These are phyloP conservation scores for Pseudodiploospora longispora DNA, from an alignment of 2,329 filamentous ascomycete species.

Conservation along the genomic window DNA sequence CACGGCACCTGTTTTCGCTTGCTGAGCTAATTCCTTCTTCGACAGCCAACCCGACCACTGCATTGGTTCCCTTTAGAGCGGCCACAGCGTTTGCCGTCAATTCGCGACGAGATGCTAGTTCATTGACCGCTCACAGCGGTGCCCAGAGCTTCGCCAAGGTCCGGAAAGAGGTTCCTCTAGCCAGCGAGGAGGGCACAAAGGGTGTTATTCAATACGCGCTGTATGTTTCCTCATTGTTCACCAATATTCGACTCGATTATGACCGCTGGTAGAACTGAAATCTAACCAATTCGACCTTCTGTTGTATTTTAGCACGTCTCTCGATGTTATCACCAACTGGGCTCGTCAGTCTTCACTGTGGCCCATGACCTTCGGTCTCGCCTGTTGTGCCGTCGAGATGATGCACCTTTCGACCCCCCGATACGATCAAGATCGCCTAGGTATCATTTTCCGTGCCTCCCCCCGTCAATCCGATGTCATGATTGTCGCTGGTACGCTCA, in stretches of 20 bases:
- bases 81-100: constrained; percentile 58
- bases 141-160: constrained; percentile 45
- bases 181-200: constrained; percentile 74
- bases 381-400: constrained; percentile 88
- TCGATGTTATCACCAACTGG: constrained; percentile 79
- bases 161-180: constrained; percentile 65
- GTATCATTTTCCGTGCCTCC: constrained; percentile 85
- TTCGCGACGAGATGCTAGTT: constrained; percentile 55
- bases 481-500: constrained; percentile 88
- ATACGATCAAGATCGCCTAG: constrained; percentile 81
- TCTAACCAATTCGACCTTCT: constrained; percentile 5
- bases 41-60: constrained; percentile 57
- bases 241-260: not conserved
- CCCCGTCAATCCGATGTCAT: constrained; percentile 85
- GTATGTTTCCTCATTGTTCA: constrained; percentile 43
- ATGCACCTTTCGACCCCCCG: constrained; percentile 84
- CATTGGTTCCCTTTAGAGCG: constrained; percentile 56
- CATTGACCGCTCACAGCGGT: constrained; percentile 45
- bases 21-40: not conserved
- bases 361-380: constrained; percentile 83
- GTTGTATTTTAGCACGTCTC: constrained; percentile 50
- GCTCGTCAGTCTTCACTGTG: constrained; percentile 75
- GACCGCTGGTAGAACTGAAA: not conserved
- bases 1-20: constrained; percentile 2
- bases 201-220: constrained; percentile 77